Evolutionary conservation across 2,329 filamentous ascomycete species (phyloP).

Genomic region (Neopestalotiopsis rosae): DNA sequence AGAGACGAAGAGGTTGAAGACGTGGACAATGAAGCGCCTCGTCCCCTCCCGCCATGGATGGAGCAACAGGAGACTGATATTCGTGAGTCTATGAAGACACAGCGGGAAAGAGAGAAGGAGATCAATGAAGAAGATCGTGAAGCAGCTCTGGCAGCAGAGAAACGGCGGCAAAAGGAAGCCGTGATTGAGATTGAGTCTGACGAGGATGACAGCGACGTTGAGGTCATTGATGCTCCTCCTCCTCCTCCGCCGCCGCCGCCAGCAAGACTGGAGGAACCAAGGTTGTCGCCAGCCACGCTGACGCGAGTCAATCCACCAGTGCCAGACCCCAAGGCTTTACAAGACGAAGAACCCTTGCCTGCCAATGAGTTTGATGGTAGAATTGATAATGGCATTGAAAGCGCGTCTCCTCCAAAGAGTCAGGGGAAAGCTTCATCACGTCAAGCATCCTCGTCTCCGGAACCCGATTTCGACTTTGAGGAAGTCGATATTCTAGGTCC

Average conservation of each 20-base stretch:
- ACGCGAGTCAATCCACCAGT: constrained; percentile 27
- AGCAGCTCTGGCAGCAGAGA: constrained; percentile 60
- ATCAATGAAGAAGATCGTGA: constrained; percentile 70
- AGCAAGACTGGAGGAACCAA: constrained; percentile 21
- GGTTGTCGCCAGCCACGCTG: constrained; percentile 28
- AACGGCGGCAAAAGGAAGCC: constrained; percentile 48
- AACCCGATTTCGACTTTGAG: constrained; percentile 43
- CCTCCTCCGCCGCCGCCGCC: constrained; percentile 43
- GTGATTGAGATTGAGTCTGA: constrained; percentile 69
- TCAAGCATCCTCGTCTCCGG: constrained; percentile 33
- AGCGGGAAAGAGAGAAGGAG: constrained; percentile 60
- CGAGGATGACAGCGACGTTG: constrained; percentile 61
- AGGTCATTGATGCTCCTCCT: constrained; percentile 59
- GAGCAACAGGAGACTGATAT: constrained; percentile 66
- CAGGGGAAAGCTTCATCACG: constrained; percentile 7
- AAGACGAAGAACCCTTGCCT: constrained; percentile 11
- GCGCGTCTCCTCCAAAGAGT: neutral
- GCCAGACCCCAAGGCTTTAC: constrained; percentile 12
- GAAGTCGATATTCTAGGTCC: constrained; percentile 38
- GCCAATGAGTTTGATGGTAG: neutral
- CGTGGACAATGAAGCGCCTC: constrained; percentile 44
- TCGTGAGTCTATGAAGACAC: constrained; percentile 64
- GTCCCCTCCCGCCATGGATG: constrained; percentile 80
- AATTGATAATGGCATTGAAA: neutral
- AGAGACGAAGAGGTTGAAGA: constrained; percentile 32